A percentile compares a stretch with the other conserved stretches of the same genome.
These are phyloP conservation scores for Ophiostoma novo-ulmi DNA, from an alignment of 2,329 filamentous ascomycete species.

Conservation along the genomic window DNA sequence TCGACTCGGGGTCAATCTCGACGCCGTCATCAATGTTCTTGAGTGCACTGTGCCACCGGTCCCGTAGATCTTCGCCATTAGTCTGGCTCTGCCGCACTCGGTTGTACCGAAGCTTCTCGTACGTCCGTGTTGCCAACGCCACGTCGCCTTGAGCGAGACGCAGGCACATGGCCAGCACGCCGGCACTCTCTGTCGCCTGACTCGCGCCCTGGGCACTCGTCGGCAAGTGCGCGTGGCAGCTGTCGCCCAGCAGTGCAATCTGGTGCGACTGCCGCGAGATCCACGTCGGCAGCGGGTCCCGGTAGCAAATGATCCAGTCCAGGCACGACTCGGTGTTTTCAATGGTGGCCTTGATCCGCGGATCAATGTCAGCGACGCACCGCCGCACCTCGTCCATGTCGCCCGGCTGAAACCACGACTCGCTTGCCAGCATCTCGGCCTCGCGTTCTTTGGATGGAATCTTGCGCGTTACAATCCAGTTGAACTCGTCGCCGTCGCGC, in stretches of 20 bases:
- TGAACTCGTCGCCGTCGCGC: conserved; percentile 41
- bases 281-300: conserved; percentile 50
- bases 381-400: conserved; percentile 42
- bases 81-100: conserved; percentile 39
- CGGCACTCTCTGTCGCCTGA: conserved; percentile 50
- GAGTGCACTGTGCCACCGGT: conserved; percentile 42
- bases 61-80: conserved; percentile 42
- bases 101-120: conserved; percentile 41
- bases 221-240: conserved; percentile 50
- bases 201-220: conserved; percentile 50
- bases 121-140: conserved; percentile 35
- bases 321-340: conserved; percentile 37
- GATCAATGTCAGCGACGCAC: conserved; percentile 39
- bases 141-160: conserved; percentile 26
- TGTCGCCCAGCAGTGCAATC: conserved; percentile 49
- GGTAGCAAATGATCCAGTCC: conserved; percentile 52
- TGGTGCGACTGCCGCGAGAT: conserved; percentile 41
- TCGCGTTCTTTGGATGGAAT: conserved; percentile 34
- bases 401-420: conserved; percentile 46
- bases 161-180: conserved; percentile 42
- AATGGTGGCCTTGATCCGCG: conserved; percentile 43
- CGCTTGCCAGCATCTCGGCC: conserved; percentile 41
- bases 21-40: conserved; percentile 40
- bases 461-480: conserved; percentile 45
- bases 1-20: conserved; percentile 42